Base-by-base conservation (phyloP, 495 filamentous ascomycete species). In the Tuber indicum region DNA sequence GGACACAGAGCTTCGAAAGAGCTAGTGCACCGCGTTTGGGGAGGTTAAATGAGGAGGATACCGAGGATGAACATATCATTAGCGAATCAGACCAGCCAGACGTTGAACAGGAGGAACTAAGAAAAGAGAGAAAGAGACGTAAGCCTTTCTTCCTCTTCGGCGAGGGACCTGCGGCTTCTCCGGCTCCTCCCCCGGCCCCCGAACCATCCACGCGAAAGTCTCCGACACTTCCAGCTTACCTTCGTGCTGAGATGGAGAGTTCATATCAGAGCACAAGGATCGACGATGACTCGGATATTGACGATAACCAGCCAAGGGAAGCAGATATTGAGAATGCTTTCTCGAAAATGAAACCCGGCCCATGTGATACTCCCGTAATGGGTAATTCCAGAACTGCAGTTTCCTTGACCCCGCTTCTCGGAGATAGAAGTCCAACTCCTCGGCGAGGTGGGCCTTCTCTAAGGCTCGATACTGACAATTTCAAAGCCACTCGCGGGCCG, bases 231-330 rank as follows among this genome's bases (percentile, higher is more conserved):
- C 75, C 81, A 0, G 74, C 70, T 41, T 82, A 82, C 44, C 47
- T 80, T 49, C 71, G 77, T n/a, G 78, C 77, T 21, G 81, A 82
- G 36, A 74, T 82, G n/a, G 78, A 81, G 70, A 76, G 72, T 70
- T 81, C 79, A 0, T 49, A 74, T 32, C 74, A 79, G 32, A 77
- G 80, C 26, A 77, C 80, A 10, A 75, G 74, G 39, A 70, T 72
- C 19, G 82, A 83, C 43, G 81, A 79, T 47, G 81, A 78, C 52
- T 78, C 76, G 39, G 78, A 83, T 70, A 80, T 80, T 26, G 82
- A 83, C 17, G 81, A 82, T 46, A 81, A 82, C 69, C 80, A 80
- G 47, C 78, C 78, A 23, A 79, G 77, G 44, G 79, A 81, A 72
- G 79, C 72, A 26, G 78, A 81, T 74, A 46, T 75, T 12, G 74